Evolutionary conservation across 2,329 filamentous ascomycete genomes (phyloP).

Genomic region (Coleophoma cylindrospora): DNA sequence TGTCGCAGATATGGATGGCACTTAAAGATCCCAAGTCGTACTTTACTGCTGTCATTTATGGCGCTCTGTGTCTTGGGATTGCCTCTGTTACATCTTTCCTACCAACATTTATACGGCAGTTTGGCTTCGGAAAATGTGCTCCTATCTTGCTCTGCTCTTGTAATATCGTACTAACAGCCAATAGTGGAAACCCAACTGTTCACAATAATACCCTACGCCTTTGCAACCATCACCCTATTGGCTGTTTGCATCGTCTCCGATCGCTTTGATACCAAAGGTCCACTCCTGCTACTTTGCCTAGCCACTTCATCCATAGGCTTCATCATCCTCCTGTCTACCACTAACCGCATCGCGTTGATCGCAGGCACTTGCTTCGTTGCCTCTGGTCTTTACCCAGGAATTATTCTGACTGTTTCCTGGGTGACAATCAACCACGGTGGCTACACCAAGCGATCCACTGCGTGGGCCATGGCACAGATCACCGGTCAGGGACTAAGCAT

Average conservation of each 20-base stretch:
- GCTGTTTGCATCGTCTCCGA: constrained; percentile 5
- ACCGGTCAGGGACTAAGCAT: constrained; percentile 3
- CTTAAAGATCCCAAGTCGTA: constrained; percentile 6
- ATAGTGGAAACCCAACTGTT: constrained; percentile 5
- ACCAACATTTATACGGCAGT: constrained; percentile 4
- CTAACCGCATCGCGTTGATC: not conserved
- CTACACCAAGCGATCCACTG: constrained; percentile 5
- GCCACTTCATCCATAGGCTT: constrained; percentile 1
- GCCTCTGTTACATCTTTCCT: constrained; percentile 2
- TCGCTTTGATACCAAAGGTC: constrained; percentile 5
- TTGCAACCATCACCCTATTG: constrained; percentile 4
- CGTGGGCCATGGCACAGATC: constrained; percentile 4
- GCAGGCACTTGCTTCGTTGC: too few species aligned
- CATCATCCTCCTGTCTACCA: constrained; percentile 2
- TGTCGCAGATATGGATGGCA: constrained; percentile 2
- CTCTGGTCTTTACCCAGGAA: not conserved
- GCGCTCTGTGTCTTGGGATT: constrained; percentile 1
- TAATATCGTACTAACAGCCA: not conserved
- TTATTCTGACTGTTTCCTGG: constrained; percentile 4
- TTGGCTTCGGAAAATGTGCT: constrained; percentile 2
- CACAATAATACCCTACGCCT: constrained; percentile 6
- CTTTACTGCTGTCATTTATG: constrained; percentile 1
- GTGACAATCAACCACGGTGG: constrained; percentile 5
- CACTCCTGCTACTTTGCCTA: constrained; percentile 1
- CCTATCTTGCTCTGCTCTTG: not conserved